Conservation (phyloP, 106 monocot species). For the Dioscorea zingiberensis region DNA sequence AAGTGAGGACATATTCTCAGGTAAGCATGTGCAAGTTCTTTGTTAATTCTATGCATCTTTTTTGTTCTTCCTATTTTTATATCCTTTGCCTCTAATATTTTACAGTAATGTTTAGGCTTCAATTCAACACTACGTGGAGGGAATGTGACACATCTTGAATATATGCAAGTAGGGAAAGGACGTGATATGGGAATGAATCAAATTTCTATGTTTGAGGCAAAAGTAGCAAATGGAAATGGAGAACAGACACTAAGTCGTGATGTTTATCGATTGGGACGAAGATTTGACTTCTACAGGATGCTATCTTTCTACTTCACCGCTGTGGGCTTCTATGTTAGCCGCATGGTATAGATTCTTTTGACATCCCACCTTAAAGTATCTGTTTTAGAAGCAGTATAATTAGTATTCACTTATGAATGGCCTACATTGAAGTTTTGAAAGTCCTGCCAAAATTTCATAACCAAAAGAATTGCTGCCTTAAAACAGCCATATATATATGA, state of each 20-base stretch:
- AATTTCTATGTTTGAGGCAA: constrained; percentile 94
- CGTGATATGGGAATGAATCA: constrained; percentile 99
- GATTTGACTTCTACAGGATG: constrained; percentile 96
- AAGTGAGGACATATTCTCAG: constrained; percentile 93
- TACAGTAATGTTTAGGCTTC: constrained; percentile 36
- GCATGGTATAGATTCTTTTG: constrained; percentile 63
- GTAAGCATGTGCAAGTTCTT: constrained; percentile 16
- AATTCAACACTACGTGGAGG: constrained; percentile 87
- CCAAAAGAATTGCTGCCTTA: too few relatives aligned
- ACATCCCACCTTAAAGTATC: not conserved
- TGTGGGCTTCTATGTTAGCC: constrained; percentile 92
- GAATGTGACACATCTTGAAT: constrained; percentile 92
- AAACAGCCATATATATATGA: too few relatives aligned
- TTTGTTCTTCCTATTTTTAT: not conserved
- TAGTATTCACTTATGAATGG: too few relatives aligned
- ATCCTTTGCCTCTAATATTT: not conserved
- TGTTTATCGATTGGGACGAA: constrained; percentile 80
- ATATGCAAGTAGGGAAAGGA: constrained; percentile 97
- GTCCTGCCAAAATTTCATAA: too few relatives aligned
- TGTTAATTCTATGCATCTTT: too few relatives aligned
- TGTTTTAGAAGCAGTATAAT: too few relatives aligned
- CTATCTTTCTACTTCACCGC: constrained; percentile 95
- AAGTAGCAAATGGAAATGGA: constrained; percentile 96
- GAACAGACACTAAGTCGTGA: constrained; percentile 94
- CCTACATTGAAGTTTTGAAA: too few relatives aligned